Base-by-base conservation (phyloP, 208 protist genomes). In the Wallacemonas sp. region DNA sequence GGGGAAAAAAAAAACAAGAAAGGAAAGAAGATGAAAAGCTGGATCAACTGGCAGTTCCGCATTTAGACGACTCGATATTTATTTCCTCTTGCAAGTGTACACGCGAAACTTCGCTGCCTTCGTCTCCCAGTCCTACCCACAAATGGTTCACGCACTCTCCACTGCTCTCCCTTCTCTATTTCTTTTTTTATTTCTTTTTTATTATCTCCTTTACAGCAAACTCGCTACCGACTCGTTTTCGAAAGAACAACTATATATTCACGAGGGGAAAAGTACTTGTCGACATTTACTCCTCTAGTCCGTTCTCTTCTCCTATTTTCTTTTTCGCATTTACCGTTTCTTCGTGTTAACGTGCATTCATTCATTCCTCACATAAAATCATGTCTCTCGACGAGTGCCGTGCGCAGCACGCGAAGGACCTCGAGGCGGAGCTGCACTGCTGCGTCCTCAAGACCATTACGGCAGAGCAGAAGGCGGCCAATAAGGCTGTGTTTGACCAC, bases 341-440 rank as follows among this genome's bases (percentile, higher is more conserved):
- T 22, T 59, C 18, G 10, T 65, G 42, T n/a, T n/a, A n/a, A n/a
- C 12, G 5, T 55, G 20, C 18, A 11, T 48, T 39, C 3, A 41
- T 36, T 26, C 23, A 57, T 10, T 48, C 10, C 18, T 55, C 26
- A 8, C 5, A 16, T 16, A 12, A 4, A 55, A 55, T 57, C 42
- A 23, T 64, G 33, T 38, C 64, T 7, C 77, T 87, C 12, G 69
- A 79, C 32, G 65, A 55, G 0, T 87, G 77, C 69, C 66, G 42
- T n/a, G 71, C 50, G 67, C 62, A 79, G 61, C 85, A 88, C 57
- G 70, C 66, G 41, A 73, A 73, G 67, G 82, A 89, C 41, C 38
- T 86, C 11, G 57, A 39, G 1, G 18, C 61, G 31, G 78, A 84
- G 69, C 65, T 49, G 3, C 71, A 76, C 79, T 84, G 82, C 75